phyloP scores from a whole-genome alignment of 1,284 basidiomycete genomes.

The Amylostereum areolatum region DNA sequence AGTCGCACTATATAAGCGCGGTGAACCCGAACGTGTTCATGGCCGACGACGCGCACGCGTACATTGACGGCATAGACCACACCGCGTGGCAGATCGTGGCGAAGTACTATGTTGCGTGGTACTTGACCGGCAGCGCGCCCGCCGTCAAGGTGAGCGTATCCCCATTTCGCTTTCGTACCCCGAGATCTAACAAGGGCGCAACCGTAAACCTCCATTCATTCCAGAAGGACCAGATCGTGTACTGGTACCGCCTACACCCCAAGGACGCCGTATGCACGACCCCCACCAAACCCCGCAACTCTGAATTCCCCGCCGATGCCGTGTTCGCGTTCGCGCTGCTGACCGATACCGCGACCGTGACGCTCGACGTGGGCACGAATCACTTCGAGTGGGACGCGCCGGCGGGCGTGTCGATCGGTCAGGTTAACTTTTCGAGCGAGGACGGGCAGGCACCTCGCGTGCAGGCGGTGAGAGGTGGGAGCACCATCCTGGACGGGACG shows the following conservation, averaged over 20 bases:
- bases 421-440: constrained; percentile 25
- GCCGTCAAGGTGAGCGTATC: constrained; percentile 18
- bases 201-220: not conserved
- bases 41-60: constrained; percentile 4
- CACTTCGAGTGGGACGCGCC: constrained; percentile 21
- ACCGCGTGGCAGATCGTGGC: constrained; percentile 24
- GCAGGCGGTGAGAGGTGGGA: constrained; percentile 19
- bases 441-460: constrained; percentile 27
- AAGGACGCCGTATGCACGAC: constrained; percentile 21
- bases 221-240: constrained; percentile 25
- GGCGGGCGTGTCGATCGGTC: constrained; percentile 24
- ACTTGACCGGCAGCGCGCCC: constrained; percentile 23
- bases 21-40: constrained; percentile 7
- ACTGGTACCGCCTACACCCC: constrained; percentile 28
- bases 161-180: not conserved
- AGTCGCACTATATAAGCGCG: constrained; percentile 9
- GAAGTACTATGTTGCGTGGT: constrained; percentile 28
- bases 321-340: constrained; percentile 28
- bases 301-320: constrained; percentile 22
- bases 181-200: not conserved
- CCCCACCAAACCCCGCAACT: constrained; percentile 25
- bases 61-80: constrained; percentile 12
- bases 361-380: constrained; percentile 25
- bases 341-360: constrained; percentile 21
- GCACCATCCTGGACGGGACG: constrained; percentile 19